Evolutionary conservation across 2,329 filamentous ascomycete genomes (phyloP), one percentile per base, ranked within the genome.

Genomic region (Graphium sp.): DNA sequence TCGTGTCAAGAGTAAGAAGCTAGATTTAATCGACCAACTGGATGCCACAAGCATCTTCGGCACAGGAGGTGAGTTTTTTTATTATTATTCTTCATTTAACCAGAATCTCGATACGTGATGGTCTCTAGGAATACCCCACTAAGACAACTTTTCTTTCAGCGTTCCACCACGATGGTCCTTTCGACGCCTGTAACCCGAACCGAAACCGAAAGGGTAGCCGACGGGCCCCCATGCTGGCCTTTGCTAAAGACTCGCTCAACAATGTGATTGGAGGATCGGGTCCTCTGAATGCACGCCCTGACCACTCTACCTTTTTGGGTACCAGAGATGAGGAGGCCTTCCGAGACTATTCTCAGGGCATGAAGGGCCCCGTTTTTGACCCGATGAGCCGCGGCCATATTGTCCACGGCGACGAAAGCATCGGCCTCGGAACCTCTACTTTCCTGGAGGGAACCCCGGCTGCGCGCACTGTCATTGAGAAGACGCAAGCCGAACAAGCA

Each of bases 1-100:
- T 8, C 62, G 62, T 33, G 51, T 53, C 27, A 49, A 54, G 9
- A 63, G 53, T 40, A 50, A 58, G 30, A 64, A 62, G 39, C 53
- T 95, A 38, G 89, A 98, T 48, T 68, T 95, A 25, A 95, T 98
- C 43, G 89, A 98, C 56, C 87, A 94, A 49, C 61, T 98, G 38
- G 89, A 95, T 56, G 85, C 89, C 36, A 94, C 85, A 5, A 85
- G 85, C 49, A 91, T 95, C 41, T 94, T 92, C 46, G 87, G 89
- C 32, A 82, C 79, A 42, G 85, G 87, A 53, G 60, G 83, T 91
- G 61, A 56, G 81, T 72, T 26, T 23, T 10, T 19, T 18, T 14
- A 18, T 9, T 22, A 22, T n/a, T 22, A 8, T n/a, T 22, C 20
- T 22, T 15, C 5, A n/a, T n/a, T n/a, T n/a, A n/a, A n/a, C n/a